Evolutionary conservation across 2,329 filamentous ascomycete species (phyloP), one percentile per base, ranked within the genome.

Genomic region (Pseudonectria foliicola): DNA sequence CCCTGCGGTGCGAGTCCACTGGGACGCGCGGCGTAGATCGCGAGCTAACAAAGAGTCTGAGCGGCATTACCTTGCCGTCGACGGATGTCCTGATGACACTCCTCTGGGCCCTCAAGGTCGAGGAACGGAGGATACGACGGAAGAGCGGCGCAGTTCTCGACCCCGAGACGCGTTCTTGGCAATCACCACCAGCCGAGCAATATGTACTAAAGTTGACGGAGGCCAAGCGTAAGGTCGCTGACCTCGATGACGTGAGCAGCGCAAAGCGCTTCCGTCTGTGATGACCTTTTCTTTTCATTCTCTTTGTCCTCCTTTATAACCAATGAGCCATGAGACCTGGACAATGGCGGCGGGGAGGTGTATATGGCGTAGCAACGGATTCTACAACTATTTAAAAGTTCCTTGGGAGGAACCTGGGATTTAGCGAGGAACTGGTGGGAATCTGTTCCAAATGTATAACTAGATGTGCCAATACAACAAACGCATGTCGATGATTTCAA

Each of bases 41-140:
- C 45, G 50, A 54, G 43, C 57, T 62, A 45, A 57, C 54, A 43
- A 50, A 45, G 42, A 64, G 57, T 61, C 50, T 61, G 32, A 55
- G 54, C 36, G 54, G 54, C 44, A 59, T 59, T 38, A 38, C 49
- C 34, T 56, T 68, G 43, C 69, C 69, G 46, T 68, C 70, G 18
- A 63, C 55, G 47, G 69, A 73, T 50, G 59, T 63, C 27, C 54
- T 74, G 42, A 49, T 73, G 46, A 64, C 70, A 7, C 53, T 74
- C 23, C 43, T 68, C 39, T 73, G 67, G 67, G 57, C 60, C 37
- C 48, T 73, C 6, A 58, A 55, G 35, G 53, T 66, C 27, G 64
- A 72, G 48, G 60, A 65, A 45, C 51, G 54, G 37, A 63, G 54
- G 48, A 54, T 61, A 28, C 43, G 36, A 32, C 45, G 41, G 25